Base-by-base conservation (phyloP, 2,329 filamentous ascomycete genomes). In the Microdochium paspali region DNA sequence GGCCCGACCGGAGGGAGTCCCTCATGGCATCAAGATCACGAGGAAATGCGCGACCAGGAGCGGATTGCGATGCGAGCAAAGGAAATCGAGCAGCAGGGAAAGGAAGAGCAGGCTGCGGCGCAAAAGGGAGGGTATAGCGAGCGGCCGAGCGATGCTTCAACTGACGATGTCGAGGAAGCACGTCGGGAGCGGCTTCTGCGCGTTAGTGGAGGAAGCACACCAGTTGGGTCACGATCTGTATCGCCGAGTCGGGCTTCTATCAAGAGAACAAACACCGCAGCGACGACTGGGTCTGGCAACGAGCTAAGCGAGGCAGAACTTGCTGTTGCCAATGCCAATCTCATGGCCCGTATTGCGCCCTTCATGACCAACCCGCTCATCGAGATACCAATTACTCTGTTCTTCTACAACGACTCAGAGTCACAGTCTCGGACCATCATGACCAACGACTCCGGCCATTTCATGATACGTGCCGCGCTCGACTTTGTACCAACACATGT, bases 401-500 rank as follows among this genome's bases (percentile, higher is more conserved):
- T 97, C 71, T 97, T 98, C 65, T 98, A 94, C 68, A 93, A 97
- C 57, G 82, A 94, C 13, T 68, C 76, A 2, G 76, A 82, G 45
- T 95, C 91, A 1, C 84, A 90, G 56, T 94, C 91, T 24, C 79
- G 85, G 46, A 95, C 87, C 1, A 80, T 95, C 3, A 77, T 79
- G 52, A 98, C 94, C 0, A 85, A 96, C 58, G 85, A 93, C 26
- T 82, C 87, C 1, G 93, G 93, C 0, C 93, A 98, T 64, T 98
- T 98, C 58, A 77, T 73, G 35, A 72, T 90, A 25, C 79, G 90
- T 12, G 89, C 87, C 6, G 79, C 88, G 1, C 72, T 98, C 28
- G 85, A 93, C 24, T 98, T 98, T 60, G 72, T 95, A 2, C 94
- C 93, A 0, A 96, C 90, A 0, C 84, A 95, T 61, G 82, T 96